phyloP scores from a whole-genome alignment of 2,329 filamentous ascomycete genomes.

The Ramularia collo-cygni region DNA sequence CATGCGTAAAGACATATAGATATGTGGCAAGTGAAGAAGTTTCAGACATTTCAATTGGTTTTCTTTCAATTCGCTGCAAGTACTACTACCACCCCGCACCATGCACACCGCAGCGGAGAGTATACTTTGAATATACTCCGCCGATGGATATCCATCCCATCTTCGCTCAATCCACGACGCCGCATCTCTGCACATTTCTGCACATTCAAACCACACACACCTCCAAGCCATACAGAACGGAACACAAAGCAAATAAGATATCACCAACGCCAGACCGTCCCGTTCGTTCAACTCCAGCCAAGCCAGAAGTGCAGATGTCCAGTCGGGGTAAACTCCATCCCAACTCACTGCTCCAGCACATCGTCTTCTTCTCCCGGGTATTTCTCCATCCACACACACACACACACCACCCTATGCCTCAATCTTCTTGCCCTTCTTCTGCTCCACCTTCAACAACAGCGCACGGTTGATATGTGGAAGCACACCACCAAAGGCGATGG shows the following conservation, averaged over 20 bases:
- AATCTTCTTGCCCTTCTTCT: constrained; percentile 81
- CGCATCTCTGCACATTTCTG: neutral
- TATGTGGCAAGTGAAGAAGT: neutral
- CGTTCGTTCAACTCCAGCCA: too few relatives aligned
- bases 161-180: too few relatives aligned
- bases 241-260: too few relatives aligned
- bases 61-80: neutral
- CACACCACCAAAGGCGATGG: constrained; percentile 97
- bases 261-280: too few relatives aligned
- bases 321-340: neutral
- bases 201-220: too few relatives aligned
- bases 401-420: constrained; percentile 35
- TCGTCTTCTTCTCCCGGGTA: constrained; percentile 5
- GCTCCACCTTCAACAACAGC: constrained; percentile 88
- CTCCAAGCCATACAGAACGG: too few relatives aligned
- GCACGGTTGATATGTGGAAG: constrained; percentile 98
- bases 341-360: constrained; percentile 2
- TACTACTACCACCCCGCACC: neutral
- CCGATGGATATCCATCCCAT: too few relatives aligned
- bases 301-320: too few relatives aligned
- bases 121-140: too few relatives aligned
- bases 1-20: constrained; percentile 4
- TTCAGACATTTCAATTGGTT: neutral
- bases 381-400: neutral
- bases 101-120: too few relatives aligned